A percentile compares a stretch with the other conserved stretches of the same genome.
Evolutionary conservation across 176 grass and related monocot species (phyloP).

Genomic region (Oryza nivara): DNA sequence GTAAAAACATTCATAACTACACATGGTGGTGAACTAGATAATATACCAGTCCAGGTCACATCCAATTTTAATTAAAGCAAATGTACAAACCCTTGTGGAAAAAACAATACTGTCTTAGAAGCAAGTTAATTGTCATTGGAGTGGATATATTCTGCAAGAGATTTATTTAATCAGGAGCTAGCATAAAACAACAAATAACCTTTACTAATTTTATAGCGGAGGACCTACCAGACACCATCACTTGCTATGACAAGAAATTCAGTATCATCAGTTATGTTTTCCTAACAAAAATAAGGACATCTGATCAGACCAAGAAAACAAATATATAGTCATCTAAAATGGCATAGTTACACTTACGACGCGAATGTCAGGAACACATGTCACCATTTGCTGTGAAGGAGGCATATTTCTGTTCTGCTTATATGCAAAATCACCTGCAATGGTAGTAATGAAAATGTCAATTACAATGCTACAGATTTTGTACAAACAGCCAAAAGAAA

Average conservation of each 20-base stretch:
- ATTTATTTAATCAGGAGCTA: neutral
- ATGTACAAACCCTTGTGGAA: neutral
- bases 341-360: slow-evolving; percentile 10
- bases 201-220: slow-evolving; percentile 12
- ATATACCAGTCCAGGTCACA: neutral
- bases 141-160: neutral
- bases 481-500: neutral
- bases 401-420: slow-evolving; percentile 5
- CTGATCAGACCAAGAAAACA: neutral
- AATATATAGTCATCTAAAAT: neutral
- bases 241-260: slow-evolving; percentile 52
- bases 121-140: neutral
- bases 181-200: neutral
- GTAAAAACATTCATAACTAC: neutral
- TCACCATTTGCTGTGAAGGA: slow-evolving; percentile 26
- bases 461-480: slow-evolving; percentile 7
- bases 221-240: slow-evolving; percentile 51
- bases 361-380: slow-evolving; percentile 26
- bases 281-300: slow-evolving; percentile 20
- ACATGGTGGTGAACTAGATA: neutral
- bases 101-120: neutral
- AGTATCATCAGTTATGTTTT: slow-evolving; percentile 33
- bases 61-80: neutral
- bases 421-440: slow-evolving; percentile 29
- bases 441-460: neutral